Conservation (phyloP, 2,329 filamentous ascomycete genomes). For the Penicillium sp. region DNA sequence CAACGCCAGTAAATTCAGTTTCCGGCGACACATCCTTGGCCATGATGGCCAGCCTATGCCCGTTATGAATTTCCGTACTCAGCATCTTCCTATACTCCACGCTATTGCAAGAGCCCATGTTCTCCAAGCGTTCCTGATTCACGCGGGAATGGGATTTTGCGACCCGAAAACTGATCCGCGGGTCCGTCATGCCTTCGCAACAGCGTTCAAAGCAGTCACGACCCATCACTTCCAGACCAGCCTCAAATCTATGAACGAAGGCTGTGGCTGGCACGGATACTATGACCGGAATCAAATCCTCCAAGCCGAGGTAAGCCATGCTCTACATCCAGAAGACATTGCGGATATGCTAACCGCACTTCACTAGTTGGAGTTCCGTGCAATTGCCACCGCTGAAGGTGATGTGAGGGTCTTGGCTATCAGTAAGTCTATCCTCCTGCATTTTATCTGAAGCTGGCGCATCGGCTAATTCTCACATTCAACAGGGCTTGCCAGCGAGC, state of each 20-base stretch:
- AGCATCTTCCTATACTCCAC: conserved; percentile 27
- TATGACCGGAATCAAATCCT: conserved; percentile 16
- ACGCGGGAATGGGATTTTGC: neutral
- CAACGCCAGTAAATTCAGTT: conserved; percentile 20
- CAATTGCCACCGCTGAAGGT: conserved; percentile 16
- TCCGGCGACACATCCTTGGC: conserved; percentile 16
- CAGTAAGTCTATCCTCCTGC: conserved; percentile 13
- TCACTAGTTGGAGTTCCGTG: conserved; percentile 4
- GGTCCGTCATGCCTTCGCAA: conserved; percentile 7
- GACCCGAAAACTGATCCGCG: neutral
- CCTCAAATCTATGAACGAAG: conserved; percentile 6
- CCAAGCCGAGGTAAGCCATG: neutral
- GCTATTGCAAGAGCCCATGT: conserved; percentile 20
- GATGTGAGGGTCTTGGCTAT: conserved; percentile 19
- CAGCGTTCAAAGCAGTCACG: conserved; percentile 14
- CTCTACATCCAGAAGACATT: neutral
- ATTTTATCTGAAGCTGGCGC: neutral
- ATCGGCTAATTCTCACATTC: neutral
- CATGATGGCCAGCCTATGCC: conserved; percentile 10
- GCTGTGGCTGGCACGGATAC: conserved; percentile 16
- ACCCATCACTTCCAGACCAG: conserved; percentile 5
- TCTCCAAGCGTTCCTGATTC: conserved; percentile 9
- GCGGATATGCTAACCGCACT: neutral
- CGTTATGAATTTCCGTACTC: conserved; percentile 26
- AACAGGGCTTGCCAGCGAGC: conserved; percentile 27